Evolutionary conservation across 2,329 filamentous ascomycete genomes (phyloP).

Genomic region (Ascochyta rabiei): DNA sequence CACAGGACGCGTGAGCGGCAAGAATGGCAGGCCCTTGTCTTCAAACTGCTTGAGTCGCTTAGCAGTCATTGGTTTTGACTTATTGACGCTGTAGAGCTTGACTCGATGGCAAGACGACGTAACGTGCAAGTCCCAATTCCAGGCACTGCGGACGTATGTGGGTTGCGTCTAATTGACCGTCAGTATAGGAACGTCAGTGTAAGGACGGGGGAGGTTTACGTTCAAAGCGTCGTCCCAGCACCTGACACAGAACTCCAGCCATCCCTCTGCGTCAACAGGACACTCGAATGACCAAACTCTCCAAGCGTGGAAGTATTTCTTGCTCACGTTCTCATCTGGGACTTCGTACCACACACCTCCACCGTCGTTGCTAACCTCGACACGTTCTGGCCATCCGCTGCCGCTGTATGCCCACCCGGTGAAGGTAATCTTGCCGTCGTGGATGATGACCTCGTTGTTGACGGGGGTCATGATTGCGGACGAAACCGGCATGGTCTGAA

Average conservation of each 20-base stretch:
- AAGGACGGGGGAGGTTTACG: conserved; percentile 20
- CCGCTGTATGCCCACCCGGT: conserved; percentile 56
- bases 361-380: conserved; percentile 68
- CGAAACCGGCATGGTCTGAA: conserved; percentile 74
- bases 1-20: conserved; percentile 61
- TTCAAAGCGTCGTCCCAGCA: conserved; percentile 56
- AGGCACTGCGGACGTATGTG: conserved; percentile 51
- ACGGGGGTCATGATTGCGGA: conserved; percentile 69
- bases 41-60: conserved; percentile 60
- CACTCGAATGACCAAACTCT: conserved; percentile 67
- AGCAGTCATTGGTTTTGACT: conserved; percentile 55
- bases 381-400: conserved; percentile 60
- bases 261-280: conserved; percentile 60
- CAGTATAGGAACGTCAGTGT: not conserved
- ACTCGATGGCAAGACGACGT: conserved; percentile 67
- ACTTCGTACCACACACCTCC: conserved; percentile 70
- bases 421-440: conserved; percentile 63
- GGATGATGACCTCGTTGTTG: conserved; percentile 66
- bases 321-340: conserved; percentile 63
- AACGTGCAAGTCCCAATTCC: conserved; percentile 71
- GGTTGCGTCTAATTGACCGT: conserved; percentile 47
- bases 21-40: conserved; percentile 54
- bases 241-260: conserved; percentile 53
- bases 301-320: conserved; percentile 70
- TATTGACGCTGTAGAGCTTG: conserved; percentile 65